These are phyloP conservation scores for Bidens hawaiensis DNA, from an alignment of 140 eudicot species.

Conservation along the genomic window DNA sequence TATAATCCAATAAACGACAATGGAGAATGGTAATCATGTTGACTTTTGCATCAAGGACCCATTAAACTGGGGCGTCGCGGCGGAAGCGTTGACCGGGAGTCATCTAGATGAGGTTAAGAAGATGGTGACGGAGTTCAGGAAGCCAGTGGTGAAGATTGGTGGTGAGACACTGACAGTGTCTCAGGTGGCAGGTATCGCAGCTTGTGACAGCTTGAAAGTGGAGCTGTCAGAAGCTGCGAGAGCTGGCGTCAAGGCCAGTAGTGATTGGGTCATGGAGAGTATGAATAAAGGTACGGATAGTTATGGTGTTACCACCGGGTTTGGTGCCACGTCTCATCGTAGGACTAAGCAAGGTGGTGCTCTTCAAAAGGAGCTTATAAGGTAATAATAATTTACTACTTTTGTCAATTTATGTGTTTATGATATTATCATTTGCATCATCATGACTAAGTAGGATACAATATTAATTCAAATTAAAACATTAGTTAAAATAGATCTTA, in stretches of 20 bases:
- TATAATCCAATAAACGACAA: too few relatives aligned
- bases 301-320: constrained; percentile 63
- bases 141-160: constrained; percentile 42
- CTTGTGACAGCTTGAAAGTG: constrained; percentile 31
- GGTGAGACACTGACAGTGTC: constrained; percentile 44
- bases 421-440: too few relatives aligned
- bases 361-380: constrained; percentile 71
- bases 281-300: constrained; percentile 58
- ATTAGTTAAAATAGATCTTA: too few relatives aligned
- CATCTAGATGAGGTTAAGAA: constrained; percentile 60
- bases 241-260: constrained; percentile 53
- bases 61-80: constrained; percentile 55
- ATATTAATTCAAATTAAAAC: too few relatives aligned
- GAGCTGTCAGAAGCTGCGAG: constrained; percentile 51
- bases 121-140: constrained; percentile 61
- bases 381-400: constrained; percentile 35
- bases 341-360: constrained; percentile 73
- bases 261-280: constrained; percentile 67
- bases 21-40: too few relatives aligned
- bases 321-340: constrained; percentile 67
- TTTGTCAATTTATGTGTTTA: too few relatives aligned
- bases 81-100: constrained; percentile 50
- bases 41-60: constrained; percentile 43
- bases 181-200: constrained; percentile 51
- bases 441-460: too few relatives aligned